phyloP scores from a whole-genome alignment of 148 eudicot species.

The Silene conica region DNA sequence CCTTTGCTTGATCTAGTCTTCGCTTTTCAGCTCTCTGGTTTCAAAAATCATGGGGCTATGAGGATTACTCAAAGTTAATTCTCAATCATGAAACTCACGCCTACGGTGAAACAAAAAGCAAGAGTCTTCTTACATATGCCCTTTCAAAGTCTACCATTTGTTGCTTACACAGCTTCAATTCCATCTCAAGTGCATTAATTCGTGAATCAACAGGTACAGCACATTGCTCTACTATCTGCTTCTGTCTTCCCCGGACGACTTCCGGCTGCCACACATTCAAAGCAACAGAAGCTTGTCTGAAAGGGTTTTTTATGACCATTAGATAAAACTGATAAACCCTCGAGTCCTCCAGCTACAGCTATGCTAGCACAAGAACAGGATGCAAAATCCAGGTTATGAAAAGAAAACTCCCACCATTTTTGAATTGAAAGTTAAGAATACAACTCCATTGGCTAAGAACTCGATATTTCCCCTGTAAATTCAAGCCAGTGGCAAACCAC shows the following conservation, averaged over 20 bases:
- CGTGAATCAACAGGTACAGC: constrained; percentile 64
- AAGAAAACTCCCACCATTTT: neutral
- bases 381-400: neutral
- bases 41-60: constrained; percentile 4
- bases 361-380: constrained; percentile 2
- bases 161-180: constrained; percentile 80
- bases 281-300: constrained; percentile 85
- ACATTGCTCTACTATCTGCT: constrained; percentile 72
- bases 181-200: constrained; percentile 73
- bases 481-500: neutral
- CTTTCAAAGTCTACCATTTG: constrained; percentile 51
- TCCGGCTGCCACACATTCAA: constrained; percentile 96
- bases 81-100: neutral
- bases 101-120: neutral
- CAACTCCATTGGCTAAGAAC: neutral
- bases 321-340: neutral
- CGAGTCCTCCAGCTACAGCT: neutral
- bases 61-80: neutral
- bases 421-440: neutral
- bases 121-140: constrained; percentile 58
- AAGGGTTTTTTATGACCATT: constrained; percentile 10
- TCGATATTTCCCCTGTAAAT: neutral
- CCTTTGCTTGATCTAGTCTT: constrained; percentile 57
- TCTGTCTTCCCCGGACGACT: constrained; percentile 62
- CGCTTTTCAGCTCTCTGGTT: constrained; percentile 59